A percentile compares a stretch with the other conserved stretches of the same genome.
phyloP scores from a whole-genome alignment of 164 flowering plant genomes.

The Brasenia schreberi region DNA sequence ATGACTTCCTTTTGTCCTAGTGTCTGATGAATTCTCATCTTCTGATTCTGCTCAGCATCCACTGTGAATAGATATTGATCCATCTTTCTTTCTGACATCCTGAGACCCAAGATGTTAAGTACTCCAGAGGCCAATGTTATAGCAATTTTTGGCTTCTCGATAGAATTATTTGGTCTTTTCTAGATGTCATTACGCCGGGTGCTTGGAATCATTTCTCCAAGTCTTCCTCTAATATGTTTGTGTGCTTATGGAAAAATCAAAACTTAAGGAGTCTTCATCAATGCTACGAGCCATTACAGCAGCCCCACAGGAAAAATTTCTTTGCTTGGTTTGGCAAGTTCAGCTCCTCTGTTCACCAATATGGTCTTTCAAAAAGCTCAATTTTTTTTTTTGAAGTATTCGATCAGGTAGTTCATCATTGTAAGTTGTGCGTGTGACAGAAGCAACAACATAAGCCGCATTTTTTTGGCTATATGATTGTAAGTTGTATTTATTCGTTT shows the following conservation, averaged over 20 bases:
- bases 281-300: background rate
- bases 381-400: background rate
- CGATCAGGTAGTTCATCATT: no score
- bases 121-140: no score
- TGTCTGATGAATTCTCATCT: background rate
- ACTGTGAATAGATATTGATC: background rate
- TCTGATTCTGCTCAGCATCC: background rate
- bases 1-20: slow-evolving; percentile 4
- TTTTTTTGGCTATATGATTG: background rate
- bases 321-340: background rate
- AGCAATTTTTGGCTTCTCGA: background rate
- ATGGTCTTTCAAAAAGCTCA: background rate
- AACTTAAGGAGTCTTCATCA: background rate
- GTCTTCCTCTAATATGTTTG: background rate
- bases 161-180: background rate
- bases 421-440: background rate
- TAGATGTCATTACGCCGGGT: background rate
- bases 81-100: background rate
- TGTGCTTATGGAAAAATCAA: background rate
- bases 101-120: background rate
- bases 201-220: background rate
- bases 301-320: background rate
- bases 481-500: background rate
- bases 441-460: background rate
- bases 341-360: background rate